phyloP scores from a whole-genome alignment of 176 grass and related monocot genomes.

The Areca catechu region DNA sequence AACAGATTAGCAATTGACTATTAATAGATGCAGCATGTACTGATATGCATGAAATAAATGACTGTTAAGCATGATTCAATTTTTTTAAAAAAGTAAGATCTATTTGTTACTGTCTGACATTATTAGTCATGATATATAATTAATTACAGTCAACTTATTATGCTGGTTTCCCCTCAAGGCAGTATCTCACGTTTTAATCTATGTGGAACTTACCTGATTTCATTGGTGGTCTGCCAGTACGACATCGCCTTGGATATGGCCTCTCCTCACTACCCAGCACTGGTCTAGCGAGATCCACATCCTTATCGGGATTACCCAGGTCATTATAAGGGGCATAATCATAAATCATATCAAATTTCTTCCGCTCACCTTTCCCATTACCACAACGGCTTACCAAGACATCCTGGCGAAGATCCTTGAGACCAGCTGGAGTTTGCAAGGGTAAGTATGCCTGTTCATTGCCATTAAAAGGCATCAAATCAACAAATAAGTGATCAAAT shows the following conservation, averaged over 20 bases:
- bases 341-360: slow-evolving; percentile 39
- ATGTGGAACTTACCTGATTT: slow-evolving; percentile 34
- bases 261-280: slow-evolving; percentile 27
- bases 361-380: slow-evolving; percentile 35
- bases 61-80: too few relatives aligned
- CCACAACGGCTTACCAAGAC: slow-evolving; percentile 18
- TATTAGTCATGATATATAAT: too few relatives aligned
- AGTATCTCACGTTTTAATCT: too few relatives aligned
- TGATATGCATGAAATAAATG: too few relatives aligned
- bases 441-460: slow-evolving; percentile 35
- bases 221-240: slow-evolving; percentile 29
- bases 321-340: slow-evolving; percentile 48
- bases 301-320: slow-evolving; percentile 45
- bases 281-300: slow-evolving; percentile 34
- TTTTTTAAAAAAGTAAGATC: too few relatives aligned
- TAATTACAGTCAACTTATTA: too few relatives aligned
- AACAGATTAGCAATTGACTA: too few relatives aligned
- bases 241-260: slow-evolving; percentile 43
- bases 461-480: background rate
- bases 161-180: too few relatives aligned
- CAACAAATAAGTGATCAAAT: too few relatives aligned
- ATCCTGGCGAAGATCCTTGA: slow-evolving; percentile 30
- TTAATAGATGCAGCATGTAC: too few relatives aligned
- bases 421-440: slow-evolving; percentile 38
- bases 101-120: too few relatives aligned